A percentile compares a stretch with the other conserved stretches of the same genome.
phyloP scores from a whole-genome alignment of 2,329 filamentous ascomycete genomes.

The Hymenoscyphus salicellus region DNA sequence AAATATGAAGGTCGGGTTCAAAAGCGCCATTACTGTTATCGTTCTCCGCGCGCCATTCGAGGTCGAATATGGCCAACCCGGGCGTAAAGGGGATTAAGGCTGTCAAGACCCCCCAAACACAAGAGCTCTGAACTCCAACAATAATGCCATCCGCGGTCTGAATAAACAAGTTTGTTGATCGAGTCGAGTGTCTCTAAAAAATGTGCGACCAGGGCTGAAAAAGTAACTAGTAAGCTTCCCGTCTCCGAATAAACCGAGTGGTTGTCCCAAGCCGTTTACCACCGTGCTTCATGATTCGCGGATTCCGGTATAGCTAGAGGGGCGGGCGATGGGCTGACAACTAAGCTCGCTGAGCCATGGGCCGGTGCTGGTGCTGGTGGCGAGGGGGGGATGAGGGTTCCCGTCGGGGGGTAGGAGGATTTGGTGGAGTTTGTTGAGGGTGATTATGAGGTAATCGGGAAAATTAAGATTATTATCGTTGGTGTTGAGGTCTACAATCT shows the following conservation, averaged over 20 bases:
- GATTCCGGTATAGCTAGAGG: conserved; percentile 2
- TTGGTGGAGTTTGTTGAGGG: not conserved
- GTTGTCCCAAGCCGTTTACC: not conserved
- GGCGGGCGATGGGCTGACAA: not conserved
- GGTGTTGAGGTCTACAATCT: not conserved
- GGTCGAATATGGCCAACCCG: conserved; percentile 1
- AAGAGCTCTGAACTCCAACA: conserved; percentile 8
- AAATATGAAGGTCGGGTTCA: conserved; percentile 78
- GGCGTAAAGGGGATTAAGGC: not conserved
- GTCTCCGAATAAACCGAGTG: not conserved
- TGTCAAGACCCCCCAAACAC: conserved; percentile 12
- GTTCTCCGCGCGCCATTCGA: conserved; percentile 25
- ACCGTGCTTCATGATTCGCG: conserved; percentile 1
- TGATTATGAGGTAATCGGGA: not conserved
- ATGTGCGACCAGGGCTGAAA: not conserved
- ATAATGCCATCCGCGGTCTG: conserved; percentile 20
- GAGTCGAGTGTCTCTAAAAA: not conserved
- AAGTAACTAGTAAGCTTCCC: not conserved
- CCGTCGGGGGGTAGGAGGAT: not conserved
- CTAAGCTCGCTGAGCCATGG: not conserved
- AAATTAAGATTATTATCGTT: conserved; percentile 1
- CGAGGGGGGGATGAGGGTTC: not conserved
- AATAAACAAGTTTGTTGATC: not conserved
- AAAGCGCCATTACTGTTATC: conserved; percentile 54
- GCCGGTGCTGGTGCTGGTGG: not conserved